Evolutionary conservation across 2,329 filamentous ascomycete species (phyloP), one percentile per base, ranked within the genome.

Genomic region (Fusarium succisae): DNA sequence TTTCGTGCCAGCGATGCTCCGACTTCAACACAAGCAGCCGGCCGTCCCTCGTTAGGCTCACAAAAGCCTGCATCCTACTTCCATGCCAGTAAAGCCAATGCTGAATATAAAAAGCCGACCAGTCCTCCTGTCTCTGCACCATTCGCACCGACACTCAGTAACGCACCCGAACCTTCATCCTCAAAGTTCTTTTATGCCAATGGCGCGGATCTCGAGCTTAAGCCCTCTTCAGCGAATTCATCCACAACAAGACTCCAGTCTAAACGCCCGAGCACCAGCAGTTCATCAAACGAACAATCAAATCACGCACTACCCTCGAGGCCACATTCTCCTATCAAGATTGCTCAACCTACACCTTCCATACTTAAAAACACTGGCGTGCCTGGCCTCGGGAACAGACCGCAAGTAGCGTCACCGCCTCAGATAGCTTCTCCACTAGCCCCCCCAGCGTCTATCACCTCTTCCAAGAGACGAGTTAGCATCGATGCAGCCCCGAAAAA

Each of bases 1-100:
- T 98, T 99, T 81, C 95, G 97, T 81, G 96, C 95, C 35, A 94
- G 91, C 80, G 94, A 98, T 76, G 93, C 89, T 44, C 91, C 89
- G 76, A 82, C 85, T 77, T 58, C 77, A 79, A 57, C 78, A 84
- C 35, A 83, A 83, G 38, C 84, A 11, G 48, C 73, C 9, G 38
- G 58, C 83, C 77, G 83, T 45, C 80, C 81, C 66, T 81, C 79
- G 28, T 78, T 81, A n/a, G 80, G 84, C 8, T 82, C 85, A 26
- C 84, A 86, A 44, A 89, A 87, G 45, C 76, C 87, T 17, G 85
- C 85, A n/a, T 90, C 85, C 18, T 90, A 90, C 74, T 87, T 90
- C 77, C 89, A 90, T 68, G 88, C 89, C 68, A 90, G 88, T 76
- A 86, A 87, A 50, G 82, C 82, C 41, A 80, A 81, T 17, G 72